phyloP scores from a whole-genome alignment of 352 stramenopile genomes.

The Thraustochytrium sp. region DNA sequence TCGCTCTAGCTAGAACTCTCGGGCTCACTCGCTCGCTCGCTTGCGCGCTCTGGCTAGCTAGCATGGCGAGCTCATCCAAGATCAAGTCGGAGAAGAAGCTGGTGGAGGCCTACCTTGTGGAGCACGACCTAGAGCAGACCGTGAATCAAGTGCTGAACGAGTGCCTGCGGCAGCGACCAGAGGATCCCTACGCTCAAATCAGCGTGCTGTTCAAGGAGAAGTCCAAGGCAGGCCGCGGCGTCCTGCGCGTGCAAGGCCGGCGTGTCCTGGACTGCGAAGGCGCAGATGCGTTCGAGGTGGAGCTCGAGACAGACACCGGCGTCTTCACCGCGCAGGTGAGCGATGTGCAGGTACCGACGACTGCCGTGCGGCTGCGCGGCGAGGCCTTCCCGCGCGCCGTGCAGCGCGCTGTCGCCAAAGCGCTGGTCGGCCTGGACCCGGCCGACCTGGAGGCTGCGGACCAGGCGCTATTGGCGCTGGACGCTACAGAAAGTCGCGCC shows the following conservation, averaged over 20 bases:
- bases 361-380: not conserved
- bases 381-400: not conserved
- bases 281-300: not conserved
- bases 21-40: too few relatives aligned
- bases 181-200: constrained; percentile 15
- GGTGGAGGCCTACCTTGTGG: constrained; percentile 23
- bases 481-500: not conserved
- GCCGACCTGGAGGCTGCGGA: constrained; percentile 2
- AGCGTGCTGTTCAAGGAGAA: not conserved
- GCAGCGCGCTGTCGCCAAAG: not conserved
- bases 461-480: constrained; percentile 7
- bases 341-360: not conserved
- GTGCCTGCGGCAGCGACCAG: constrained; percentile 13
- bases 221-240: constrained; percentile 17
- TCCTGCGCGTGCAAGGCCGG: not conserved
- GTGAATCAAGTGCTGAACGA: constrained; percentile 34
- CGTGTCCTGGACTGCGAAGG: not conserved
- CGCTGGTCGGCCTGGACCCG: not conserved
- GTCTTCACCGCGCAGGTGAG: not conserved
- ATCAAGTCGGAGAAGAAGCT: constrained; percentile 39
- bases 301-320: not conserved
- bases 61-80: not conserved
- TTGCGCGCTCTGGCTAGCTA: too few relatives aligned
- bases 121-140: constrained; percentile 7
- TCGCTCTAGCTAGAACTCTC: too few relatives aligned